Percentiles rank a stretch among this genome's conserved stretches.
Conservation (phyloP, 208 protist genomes). For the Trypanosomatidae sp. region DNA sequence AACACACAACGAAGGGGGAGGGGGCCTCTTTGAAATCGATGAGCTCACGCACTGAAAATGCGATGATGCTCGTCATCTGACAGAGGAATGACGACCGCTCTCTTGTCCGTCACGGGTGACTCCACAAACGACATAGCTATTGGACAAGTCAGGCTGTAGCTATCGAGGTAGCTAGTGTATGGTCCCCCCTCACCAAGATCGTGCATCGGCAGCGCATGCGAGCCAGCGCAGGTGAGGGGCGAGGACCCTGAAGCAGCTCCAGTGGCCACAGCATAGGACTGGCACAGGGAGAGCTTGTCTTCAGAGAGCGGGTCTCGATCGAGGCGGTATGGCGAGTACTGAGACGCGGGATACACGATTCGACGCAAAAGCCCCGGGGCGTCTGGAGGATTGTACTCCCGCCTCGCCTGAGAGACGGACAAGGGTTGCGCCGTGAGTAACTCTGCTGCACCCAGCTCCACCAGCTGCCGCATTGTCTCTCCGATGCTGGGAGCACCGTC, state of each 20-base stretch:
- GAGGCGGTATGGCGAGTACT: slow-evolving; percentile 76
- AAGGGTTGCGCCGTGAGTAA: slow-evolving; percentile 48
- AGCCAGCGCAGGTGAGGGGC: slow-evolving; percentile 1
- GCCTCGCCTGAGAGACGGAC: slow-evolving; percentile 18
- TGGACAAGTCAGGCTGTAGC: slow-evolving; percentile 10
- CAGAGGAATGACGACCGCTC: slow-evolving; percentile 10
- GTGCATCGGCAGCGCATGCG: not conserved
- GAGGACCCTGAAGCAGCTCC: not conserved
- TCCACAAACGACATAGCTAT: not conserved
- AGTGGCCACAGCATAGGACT: not conserved
- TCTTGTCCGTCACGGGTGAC: not conserved
- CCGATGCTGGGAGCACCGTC: slow-evolving; percentile 24
- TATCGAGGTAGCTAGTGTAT: slow-evolving; percentile 34
- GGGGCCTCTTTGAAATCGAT: not conserved
- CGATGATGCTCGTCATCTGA: slow-evolving; percentile 23
- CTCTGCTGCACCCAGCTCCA: slow-evolving; percentile 66
- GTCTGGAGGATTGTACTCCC: slow-evolving; percentile 45
- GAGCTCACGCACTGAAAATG: slow-evolving; percentile 14
- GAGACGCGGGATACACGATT: slow-evolving; percentile 55
- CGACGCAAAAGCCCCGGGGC: slow-evolving; percentile 53
- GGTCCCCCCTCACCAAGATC: slow-evolving; percentile 18
- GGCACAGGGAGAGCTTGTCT: slow-evolving; percentile 13
- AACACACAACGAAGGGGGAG: not conserved
- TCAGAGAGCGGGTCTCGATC: slow-evolving; percentile 53
- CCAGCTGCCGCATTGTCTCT: slow-evolving; percentile 51